Percentiles rank a stretch among this genome's conserved stretches.
Conservation (phyloP, 1,139 yeast species). For the Komagataea norvegica region DNA sequence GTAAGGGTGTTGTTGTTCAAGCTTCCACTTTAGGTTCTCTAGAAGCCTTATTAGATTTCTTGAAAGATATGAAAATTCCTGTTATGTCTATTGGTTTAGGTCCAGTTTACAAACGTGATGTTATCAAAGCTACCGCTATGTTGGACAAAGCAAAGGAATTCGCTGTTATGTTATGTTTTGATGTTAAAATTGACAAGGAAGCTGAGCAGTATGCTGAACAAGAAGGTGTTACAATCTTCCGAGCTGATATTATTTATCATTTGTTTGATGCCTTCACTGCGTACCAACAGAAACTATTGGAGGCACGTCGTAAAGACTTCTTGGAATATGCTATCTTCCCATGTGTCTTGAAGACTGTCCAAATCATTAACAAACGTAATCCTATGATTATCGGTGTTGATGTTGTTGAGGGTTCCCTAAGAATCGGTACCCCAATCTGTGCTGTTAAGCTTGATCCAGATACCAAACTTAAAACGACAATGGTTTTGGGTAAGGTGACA, state of each 20-base stretch:
- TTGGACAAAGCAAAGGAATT: constrained; percentile 91
- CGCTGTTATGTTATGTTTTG: constrained; percentile 97
- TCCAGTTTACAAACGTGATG: constrained; percentile 96
- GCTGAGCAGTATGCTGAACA: constrained; percentile 97
- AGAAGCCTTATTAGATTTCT: constrained; percentile 94
- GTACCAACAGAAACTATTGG: constrained; percentile 82
- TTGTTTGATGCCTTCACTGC: constrained; percentile 92
- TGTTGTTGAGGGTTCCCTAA: constrained; percentile 83
- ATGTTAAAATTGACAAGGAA: constrained; percentile 93
- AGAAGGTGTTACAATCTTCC: constrained; percentile 85
- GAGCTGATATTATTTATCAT: constrained; percentile 94
- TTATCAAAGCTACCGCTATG: constrained; percentile 96
- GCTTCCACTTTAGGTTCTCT: constrained; percentile 97
- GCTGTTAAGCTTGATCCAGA: constrained; percentile 86
- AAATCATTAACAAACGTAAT: constrained; percentile 96
- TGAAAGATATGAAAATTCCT: constrained; percentile 97
- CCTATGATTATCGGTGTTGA: constrained; percentile 99
- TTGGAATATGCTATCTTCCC: constrained; percentile 91
- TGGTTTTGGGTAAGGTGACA: constrained; percentile 78
- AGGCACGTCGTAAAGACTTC: constrained; percentile 85
- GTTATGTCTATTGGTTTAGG: constrained; percentile 98
- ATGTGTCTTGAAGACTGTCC: constrained; percentile 88
- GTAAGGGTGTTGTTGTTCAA: constrained; percentile 97
- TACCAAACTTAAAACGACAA: constrained; percentile 67
- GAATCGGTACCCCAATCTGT: constrained; percentile 93